A percentile compares a stretch with the other conserved stretches of the same genome.
Conservation (phyloP, 179 eudicot species). For the Dionaea muscipula region DNA sequence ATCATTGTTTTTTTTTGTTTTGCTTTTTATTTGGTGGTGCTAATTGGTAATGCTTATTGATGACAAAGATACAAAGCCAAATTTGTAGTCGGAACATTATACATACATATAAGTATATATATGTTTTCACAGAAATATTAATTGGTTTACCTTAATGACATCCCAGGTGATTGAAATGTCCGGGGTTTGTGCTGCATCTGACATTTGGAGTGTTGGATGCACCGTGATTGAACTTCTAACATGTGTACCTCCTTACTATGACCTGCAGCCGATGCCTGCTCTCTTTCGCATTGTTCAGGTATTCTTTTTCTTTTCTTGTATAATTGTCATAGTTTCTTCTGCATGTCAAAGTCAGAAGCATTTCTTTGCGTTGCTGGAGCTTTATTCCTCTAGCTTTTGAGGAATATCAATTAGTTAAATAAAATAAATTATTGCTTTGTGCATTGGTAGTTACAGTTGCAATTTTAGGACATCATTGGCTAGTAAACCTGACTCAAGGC, state of each 20-base stretch:
- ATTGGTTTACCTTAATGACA: constrained; percentile 1
- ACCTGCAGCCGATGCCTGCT: constrained; percentile 99
- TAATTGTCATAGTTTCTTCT: neutral
- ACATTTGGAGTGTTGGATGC: constrained; percentile 99
- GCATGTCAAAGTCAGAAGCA: neutral
- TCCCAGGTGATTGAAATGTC: constrained; percentile 98
- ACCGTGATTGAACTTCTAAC: constrained; percentile 98
- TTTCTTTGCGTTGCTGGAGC: neutral
- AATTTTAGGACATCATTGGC: too few species aligned
- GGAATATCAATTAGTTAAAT: neutral
- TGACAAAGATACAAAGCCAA: too few species aligned
- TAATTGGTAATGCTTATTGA: too few species aligned
- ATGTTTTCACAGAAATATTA: too few species aligned
- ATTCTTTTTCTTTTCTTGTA: constrained; percentile 6
- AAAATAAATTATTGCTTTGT: too few species aligned
- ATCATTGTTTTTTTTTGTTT: too few species aligned
- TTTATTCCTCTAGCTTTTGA: neutral
- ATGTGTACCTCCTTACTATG: constrained; percentile 94
- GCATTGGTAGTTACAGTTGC: too few species aligned
- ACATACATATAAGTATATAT: too few species aligned
- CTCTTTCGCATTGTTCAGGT: constrained; percentile 99
- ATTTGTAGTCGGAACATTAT: too few species aligned
- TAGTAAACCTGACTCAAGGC: too few species aligned
- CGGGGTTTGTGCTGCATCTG: constrained; percentile 99
- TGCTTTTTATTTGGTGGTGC: too few species aligned